A percentile compares a stretch with the other conserved stretches of the same genome.
Evolutionary conservation across 2,329 filamentous ascomycete genomes (phyloP).

Genomic region (Daldinia sp.): DNA sequence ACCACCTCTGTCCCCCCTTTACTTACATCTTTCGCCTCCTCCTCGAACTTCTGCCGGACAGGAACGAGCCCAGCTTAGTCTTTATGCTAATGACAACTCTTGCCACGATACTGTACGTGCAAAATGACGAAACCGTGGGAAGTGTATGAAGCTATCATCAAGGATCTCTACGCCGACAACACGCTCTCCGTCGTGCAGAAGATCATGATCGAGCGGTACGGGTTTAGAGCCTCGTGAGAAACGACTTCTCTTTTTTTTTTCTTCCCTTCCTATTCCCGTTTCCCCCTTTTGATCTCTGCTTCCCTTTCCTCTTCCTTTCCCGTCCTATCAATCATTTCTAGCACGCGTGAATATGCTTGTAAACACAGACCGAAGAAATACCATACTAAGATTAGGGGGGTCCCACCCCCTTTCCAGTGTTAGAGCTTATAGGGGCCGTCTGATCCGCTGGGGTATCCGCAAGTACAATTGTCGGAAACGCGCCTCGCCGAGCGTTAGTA

Average conservation of each 20-base stretch:
- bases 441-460: slow-evolving; percentile 55
- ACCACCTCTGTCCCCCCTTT: not conserved
- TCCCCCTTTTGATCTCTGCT: not conserved
- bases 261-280: not conserved
- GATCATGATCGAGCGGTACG: slow-evolving; percentile 44
- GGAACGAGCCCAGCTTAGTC: not conserved
- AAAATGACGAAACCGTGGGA: slow-evolving; percentile 43
- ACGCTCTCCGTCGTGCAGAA: slow-evolving; percentile 40
- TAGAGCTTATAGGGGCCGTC: slow-evolving; percentile 59
- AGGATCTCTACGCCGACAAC: slow-evolving; percentile 39
- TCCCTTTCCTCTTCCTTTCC: not conserved
- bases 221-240: slow-evolving; percentile 53
- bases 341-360: no score
- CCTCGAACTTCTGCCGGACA: not conserved
- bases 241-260: slow-evolving; percentile 44
- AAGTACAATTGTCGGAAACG: slow-evolving; percentile 56
- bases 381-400: slow-evolving; percentile 2
- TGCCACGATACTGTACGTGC: not conserved
- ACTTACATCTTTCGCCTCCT: not conserved
- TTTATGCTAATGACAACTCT: not conserved
- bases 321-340: not conserved
- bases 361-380: not conserved
- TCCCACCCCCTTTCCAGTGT: slow-evolving; percentile 39
- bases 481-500: slow-evolving; percentile 5
- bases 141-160: slow-evolving; percentile 38